Evolutionary conservation across 1,284 basidiomycete species (phyloP).

Genomic region (Leccinum variabile): DNA sequence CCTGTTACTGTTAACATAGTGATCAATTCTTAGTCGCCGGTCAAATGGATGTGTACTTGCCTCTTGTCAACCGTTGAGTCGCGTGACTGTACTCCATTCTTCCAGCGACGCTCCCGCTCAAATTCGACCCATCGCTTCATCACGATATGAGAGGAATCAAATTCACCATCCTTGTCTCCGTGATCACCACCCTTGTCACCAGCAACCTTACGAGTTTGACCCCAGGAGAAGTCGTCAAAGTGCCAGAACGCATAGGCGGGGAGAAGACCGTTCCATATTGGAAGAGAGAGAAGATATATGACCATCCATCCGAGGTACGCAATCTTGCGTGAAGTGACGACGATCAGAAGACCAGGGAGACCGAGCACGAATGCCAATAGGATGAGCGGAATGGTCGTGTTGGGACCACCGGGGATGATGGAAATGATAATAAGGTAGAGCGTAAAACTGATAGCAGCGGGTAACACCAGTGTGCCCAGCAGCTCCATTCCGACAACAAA

Average conservation of each 20-base stretch:
- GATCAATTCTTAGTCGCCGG: conserved; percentile 18
- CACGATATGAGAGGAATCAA: conserved; percentile 93
- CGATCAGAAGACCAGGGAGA: conserved; percentile 92
- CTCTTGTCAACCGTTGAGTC: conserved; percentile 77
- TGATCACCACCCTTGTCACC: conserved; percentile 75
- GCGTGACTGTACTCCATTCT: conserved; percentile 78
- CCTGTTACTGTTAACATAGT: conserved; percentile 47
- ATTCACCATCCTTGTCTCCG: conserved; percentile 92
- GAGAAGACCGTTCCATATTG: conserved; percentile 94
- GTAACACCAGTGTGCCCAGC: conserved; percentile 92
- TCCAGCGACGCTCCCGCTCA: conserved; percentile 94
- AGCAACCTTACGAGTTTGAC: conserved; percentile 87
- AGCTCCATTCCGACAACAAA: conserved; percentile 99
- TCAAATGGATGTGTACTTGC: conserved; percentile 42
- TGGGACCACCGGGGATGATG: conserved; percentile 75
- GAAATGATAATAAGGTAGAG: conserved; percentile 88
- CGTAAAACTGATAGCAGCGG: conserved; percentile 97
- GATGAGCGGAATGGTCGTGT: conserved; percentile 92
- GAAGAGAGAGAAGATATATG: conserved; percentile 89
- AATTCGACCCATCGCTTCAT: conserved; percentile 99
- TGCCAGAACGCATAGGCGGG: conserved; percentile 98
- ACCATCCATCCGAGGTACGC: conserved; percentile 98
- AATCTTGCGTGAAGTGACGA: conserved; percentile 91
- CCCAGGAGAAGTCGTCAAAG: conserved; percentile 99
- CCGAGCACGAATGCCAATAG: conserved; percentile 89